Base-by-base conservation (phyloP, 2,329 filamentous ascomycete species). In the Talaromyces sp. region DNA sequence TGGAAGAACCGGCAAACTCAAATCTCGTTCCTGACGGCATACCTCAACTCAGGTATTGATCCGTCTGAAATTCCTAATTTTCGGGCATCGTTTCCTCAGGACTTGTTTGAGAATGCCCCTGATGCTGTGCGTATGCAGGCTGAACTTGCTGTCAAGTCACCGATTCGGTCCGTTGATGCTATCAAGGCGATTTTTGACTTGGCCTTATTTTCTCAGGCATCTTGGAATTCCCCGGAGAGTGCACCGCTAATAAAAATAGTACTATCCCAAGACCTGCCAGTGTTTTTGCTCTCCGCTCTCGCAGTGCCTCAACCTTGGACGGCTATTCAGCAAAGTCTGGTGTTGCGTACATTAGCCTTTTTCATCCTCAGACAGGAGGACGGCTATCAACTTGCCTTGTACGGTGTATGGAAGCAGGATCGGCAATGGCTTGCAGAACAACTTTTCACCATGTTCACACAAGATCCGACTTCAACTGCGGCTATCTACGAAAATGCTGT, bases 371-470 rank as follows among this genome's bases (percentile, higher is more conserved):
- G 92, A 72, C 83, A 86, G 57, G 85, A 91, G 10, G 81, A 86
- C 4, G 84, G 92, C 57, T 89, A 90, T 70, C 87, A 92, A 63
- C 95, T 97, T 62, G 93, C 96, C 13, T 82, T 99, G 58, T 88
- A 96, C 69, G 92, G 91, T 59, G 77, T 96, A 5, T 97, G 93
- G 92, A 87, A 88, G 64, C 91, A 94, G 69, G 91, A 97, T 69
- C 89, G 87, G 64, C 82, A 87, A 19, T 97, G 91, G 88, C 89
- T 97, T 15, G 87, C 87, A 9, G 84, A 87, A 63, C 85, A 89
- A 59, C 84, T 99, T 35, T 85, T 93, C 41, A 87, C 91, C 60
- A 82, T 84, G 8, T 91, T 94, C 70, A 87, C 87, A 40, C 77
- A 81, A 59, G 84, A 89, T 65, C 86, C 85, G 2, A 83, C 86